These are phyloP conservation scores for Aureobasidium lini DNA, from an alignment of 2,329 filamentous ascomycete species.

Conservation along the genomic window DNA sequence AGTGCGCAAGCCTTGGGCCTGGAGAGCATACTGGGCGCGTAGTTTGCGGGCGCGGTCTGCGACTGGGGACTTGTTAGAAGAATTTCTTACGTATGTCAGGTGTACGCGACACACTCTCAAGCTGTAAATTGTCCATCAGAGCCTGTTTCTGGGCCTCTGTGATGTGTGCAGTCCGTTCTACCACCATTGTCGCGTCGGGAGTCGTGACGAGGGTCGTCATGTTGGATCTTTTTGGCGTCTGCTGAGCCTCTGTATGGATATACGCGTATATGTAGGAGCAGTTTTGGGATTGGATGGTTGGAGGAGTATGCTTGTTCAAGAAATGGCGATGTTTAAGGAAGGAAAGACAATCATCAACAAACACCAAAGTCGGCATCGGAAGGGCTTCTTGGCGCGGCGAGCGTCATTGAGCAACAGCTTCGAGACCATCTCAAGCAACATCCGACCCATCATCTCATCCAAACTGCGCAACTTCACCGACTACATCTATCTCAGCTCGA, in stretches of 20 bases:
- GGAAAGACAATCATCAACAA: background rate
- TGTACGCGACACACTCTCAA: slow-evolving; percentile 59
- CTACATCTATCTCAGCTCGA: background rate
- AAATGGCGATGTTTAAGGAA: background rate
- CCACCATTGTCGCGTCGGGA: slow-evolving; percentile 16
- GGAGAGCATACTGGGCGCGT: slow-evolving; percentile 79
- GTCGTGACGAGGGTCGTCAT: slow-evolving; percentile 14
- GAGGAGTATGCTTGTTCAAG: background rate
- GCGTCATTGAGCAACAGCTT: background rate
- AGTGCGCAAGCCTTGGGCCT: slow-evolving; percentile 75
- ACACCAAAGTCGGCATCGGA: background rate
- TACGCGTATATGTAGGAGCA: background rate
- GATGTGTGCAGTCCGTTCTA: slow-evolving; percentile 20
- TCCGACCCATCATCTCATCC: background rate
- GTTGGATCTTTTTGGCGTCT: background rate
- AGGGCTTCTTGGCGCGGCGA: background rate
- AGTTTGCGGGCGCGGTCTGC: slow-evolving; percentile 81
- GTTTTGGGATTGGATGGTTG: background rate
- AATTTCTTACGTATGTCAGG: slow-evolving; percentile 26
- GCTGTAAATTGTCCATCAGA: slow-evolving; percentile 78
- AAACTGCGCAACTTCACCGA: background rate
- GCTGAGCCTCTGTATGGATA: background rate
- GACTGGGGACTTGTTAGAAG: slow-evolving; percentile 46
- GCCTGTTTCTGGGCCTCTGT: slow-evolving; percentile 66
- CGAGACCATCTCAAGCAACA: background rate